phyloP scores from a whole-genome alignment of 2,329 filamentous ascomycete species.

The Trichoderma cornu-damae region DNA sequence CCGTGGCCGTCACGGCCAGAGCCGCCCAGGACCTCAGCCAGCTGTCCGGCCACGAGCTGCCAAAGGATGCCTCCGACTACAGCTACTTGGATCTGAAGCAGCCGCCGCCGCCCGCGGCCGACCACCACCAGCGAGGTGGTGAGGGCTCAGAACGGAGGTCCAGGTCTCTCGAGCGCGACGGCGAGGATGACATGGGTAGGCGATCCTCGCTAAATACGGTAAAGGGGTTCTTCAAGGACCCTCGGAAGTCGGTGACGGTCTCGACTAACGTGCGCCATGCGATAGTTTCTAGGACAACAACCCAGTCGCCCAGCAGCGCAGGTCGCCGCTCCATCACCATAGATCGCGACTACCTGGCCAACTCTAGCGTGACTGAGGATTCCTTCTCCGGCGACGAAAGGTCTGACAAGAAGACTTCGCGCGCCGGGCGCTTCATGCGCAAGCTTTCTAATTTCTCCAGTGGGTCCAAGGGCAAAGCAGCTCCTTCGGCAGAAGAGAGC shows the following conservation, averaged over 20 bases:
- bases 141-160: conserved; percentile 34
- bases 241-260: conserved; percentile 48
- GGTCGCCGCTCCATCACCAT: conserved; percentile 46
- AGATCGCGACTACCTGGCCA: conserved; percentile 38
- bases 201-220: conserved; percentile 57
- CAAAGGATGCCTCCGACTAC: conserved; percentile 41
- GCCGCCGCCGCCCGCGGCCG: conserved; percentile 55
- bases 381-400: conserved; percentile 45
- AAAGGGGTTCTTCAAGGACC: conserved; percentile 57
- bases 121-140: conserved; percentile 42
- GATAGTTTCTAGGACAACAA: conserved; percentile 28
- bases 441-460: conserved; percentile 52
- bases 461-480: conserved; percentile 41
- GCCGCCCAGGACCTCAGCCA: conserved; percentile 65
- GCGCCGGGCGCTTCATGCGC: conserved; percentile 54
- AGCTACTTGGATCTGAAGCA: conserved; percentile 50
- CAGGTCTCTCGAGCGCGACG: conserved; percentile 31
- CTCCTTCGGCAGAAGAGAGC: conserved; percentile 40
- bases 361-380: conserved; percentile 40
- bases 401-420: conserved; percentile 45
- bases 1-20: conserved; percentile 81
- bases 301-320: conserved; percentile 44
- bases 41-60: conserved; percentile 37
- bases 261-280: conserved; percentile 38
- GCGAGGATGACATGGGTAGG: conserved; percentile 39